These are phyloP conservation scores for Naematelia encephala DNA, from an alignment of 768 basidiomycete species.

Conservation along the genomic window DNA sequence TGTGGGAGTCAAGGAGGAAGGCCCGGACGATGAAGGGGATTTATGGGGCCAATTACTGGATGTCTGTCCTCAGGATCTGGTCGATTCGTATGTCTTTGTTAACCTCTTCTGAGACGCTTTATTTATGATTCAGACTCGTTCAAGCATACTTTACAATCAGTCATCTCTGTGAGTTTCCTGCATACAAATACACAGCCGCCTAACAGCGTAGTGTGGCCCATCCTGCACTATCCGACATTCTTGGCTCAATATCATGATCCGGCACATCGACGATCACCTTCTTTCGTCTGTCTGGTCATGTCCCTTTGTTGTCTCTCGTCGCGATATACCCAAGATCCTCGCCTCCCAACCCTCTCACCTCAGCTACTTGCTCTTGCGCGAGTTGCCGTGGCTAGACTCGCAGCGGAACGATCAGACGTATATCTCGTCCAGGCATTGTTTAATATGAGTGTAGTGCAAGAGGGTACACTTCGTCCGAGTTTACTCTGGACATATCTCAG, in stretches of 20 bases:
- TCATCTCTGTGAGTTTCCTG: slow-evolving; percentile 18
- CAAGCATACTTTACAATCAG: slow-evolving; percentile 24
- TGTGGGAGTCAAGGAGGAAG: background rate
- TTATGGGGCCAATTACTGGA: slow-evolving; percentile 14
- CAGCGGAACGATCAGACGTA: slow-evolving; percentile 16
- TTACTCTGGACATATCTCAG: slow-evolving; percentile 18
- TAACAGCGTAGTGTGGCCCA: slow-evolving; percentile 20
- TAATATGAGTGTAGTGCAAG: slow-evolving; percentile 23
- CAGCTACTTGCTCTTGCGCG: slow-evolving; percentile 59
- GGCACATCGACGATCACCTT: slow-evolving; percentile 6
- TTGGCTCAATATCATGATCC: slow-evolving; percentile 16
- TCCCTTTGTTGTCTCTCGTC: slow-evolving; percentile 24
- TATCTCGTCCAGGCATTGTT: slow-evolving; percentile 24
- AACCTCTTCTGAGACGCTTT: background rate
- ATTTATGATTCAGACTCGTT: slow-evolving; percentile 11
- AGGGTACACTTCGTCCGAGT: slow-evolving; percentile 18
- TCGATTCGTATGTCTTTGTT: slow-evolving; percentile 22
- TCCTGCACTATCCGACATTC: slow-evolving; percentile 21
- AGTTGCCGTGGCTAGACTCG: slow-evolving; percentile 6
- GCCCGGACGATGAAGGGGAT: slow-evolving; percentile 3
- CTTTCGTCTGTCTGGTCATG: slow-evolving; percentile 23
- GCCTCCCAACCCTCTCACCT: slow-evolving; percentile 59
- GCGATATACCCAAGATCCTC: slow-evolving; percentile 56
- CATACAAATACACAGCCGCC: background rate
- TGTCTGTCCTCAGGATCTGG: slow-evolving; percentile 14